Base-by-base conservation (phyloP, 768 basidiomycete genomes). In the Russula foetens region DNA sequence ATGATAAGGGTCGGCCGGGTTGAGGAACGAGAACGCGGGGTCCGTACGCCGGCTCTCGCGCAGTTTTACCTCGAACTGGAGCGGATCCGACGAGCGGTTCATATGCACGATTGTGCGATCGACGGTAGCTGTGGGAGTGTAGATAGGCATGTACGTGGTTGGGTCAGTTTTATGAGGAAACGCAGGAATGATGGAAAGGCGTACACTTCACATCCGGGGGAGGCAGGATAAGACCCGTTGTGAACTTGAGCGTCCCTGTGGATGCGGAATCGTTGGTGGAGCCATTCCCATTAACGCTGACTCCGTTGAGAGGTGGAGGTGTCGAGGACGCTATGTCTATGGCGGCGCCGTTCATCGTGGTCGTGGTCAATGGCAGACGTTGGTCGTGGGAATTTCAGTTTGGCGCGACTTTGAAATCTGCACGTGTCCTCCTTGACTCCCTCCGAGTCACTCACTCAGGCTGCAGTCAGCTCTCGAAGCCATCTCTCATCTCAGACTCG, bases 11-110 rank as follows among this genome's bases (percentile, higher is more conserved):
- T 99, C 97, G 51, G 84, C 84, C 63, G 92, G 87, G 77, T 96
- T 96, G 73, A 99, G 83, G 79, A 99, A 99, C 59, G 96, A 93
- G 80, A 98, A 99, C 76, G 97, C 96, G 59, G 94, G 92, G 78
- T 98, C 96, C 66, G 85, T 82, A 75, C 93, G 91, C 74, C 95
- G 95, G 69, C 90, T 89, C 75, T 98, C 94, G 68, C 94, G 85
- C 73, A 99, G 93, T 76, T 96, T 95, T 71, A 94, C 92, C 76
- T 98, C 96, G 70, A 99, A 94, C 67, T 88, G 84, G 11, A 85
- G 83, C 7, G 95, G 93, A 68, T 97, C 91, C 28, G 88, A 89
- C n/a, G 94, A 96, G 65, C 90, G 88, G 38, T 94, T 92, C 62
- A 98, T 90, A 62, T 89, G 92, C 14, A 81, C 73, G 4, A 97